phyloP scores from a whole-genome alignment of 768 basidiomycete species.

The Termitomyces sp. region DNA sequence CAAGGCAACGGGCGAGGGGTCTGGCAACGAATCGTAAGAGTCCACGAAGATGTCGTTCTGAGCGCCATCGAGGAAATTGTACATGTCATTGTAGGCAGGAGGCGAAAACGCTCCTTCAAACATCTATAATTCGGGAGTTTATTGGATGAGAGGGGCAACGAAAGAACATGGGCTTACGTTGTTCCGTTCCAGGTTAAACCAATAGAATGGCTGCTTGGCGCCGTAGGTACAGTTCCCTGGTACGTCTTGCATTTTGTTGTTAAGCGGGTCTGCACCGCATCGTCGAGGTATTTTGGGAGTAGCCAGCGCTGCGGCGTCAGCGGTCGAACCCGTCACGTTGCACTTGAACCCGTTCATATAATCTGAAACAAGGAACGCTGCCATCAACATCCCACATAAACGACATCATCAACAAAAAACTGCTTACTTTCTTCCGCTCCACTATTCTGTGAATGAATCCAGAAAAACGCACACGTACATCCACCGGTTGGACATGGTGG shows the following conservation, averaged over 20 bases:
- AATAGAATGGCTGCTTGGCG: not conserved
- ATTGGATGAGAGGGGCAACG: not conserved
- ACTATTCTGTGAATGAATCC: not conserved
- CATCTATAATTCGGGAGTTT: conserved; percentile 35
- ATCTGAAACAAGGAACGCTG: not conserved
- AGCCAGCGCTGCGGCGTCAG: not conserved
- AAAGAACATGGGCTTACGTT: not conserved
- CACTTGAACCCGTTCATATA: not conserved
- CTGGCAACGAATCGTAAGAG: conserved; percentile 41
- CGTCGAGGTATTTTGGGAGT: not conserved
- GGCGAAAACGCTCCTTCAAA: conserved; percentile 57
- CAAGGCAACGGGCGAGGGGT: conserved; percentile 30
- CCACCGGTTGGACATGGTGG: not conserved
- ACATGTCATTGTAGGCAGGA: conserved; percentile 29
- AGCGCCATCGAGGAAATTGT: conserved; percentile 67
- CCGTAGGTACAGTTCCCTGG: not conserved
- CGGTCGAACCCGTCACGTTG: not conserved
- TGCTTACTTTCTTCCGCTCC: not conserved
- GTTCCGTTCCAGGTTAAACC: not conserved
- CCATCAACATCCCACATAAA: not conserved
- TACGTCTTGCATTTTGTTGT: not conserved
- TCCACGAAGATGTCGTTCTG: conserved; percentile 70
- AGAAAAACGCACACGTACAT: not conserved
- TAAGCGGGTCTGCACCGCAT: not conserved
- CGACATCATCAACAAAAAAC: not conserved